phyloP scores from a whole-genome alignment of 306 rosid genomes.

The Dryas octopetala region DNA sequence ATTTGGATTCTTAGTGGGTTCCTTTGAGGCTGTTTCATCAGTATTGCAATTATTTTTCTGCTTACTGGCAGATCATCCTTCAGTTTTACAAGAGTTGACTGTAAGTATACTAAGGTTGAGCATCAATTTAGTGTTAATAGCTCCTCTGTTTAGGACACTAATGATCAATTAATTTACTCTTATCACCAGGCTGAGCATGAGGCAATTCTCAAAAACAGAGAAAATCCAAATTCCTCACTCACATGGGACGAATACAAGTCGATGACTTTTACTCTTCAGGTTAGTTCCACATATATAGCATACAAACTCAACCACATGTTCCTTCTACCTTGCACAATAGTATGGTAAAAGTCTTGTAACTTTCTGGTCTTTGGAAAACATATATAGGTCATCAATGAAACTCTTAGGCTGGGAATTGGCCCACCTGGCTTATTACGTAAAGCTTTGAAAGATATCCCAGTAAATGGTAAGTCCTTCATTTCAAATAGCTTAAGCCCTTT shows the following conservation, averaged over 20 bases:
- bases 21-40: conserved; percentile 31
- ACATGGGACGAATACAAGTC: conserved; percentile 48
- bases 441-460: conserved; percentile 32
- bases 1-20: conserved; percentile 30
- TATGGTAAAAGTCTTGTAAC: neutral
- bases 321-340: neutral
- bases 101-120: neutral
- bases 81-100: conserved; percentile 26
- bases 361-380: neutral
- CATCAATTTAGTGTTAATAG: neutral
- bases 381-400: conserved; percentile 39
- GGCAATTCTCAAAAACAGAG: conserved; percentile 31
- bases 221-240: conserved; percentile 25
- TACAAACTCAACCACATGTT: neutral
- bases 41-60: conserved; percentile 25
- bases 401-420: conserved; percentile 30
- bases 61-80: conserved; percentile 33
- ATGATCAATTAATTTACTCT: neutral
- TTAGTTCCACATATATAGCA: conserved; percentile 5
- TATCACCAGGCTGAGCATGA: conserved; percentile 43
- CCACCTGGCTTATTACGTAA: conserved; percentile 37
- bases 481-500: neutral
- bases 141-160: neutral
- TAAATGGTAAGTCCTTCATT: conserved; percentile 22
- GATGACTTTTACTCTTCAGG: conserved; percentile 40